Percentiles rank a stretch among this genome's conserved stretches.
Evolutionary conservation across 2,329 filamentous ascomycete genomes (phyloP).

Genomic region (Penicillium polonicum): DNA sequence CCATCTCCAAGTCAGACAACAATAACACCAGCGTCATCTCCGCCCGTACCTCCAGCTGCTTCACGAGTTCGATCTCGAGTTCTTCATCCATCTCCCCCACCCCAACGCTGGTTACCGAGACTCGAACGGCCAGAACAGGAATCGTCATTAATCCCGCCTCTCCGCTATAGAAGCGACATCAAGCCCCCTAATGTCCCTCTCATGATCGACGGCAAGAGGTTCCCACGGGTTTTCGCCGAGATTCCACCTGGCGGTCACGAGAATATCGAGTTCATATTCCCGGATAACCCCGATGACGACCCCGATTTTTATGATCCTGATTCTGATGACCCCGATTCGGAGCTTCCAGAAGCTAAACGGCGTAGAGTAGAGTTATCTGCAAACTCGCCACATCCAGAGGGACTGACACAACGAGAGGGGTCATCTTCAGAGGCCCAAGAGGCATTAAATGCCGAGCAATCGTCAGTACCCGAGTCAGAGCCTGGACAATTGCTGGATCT

Average conservation of each 20-base stretch:
- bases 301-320: neutral
- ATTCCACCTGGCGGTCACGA: neutral
- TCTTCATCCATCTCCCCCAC: neutral
- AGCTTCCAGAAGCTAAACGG: neutral
- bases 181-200: fast-evolving
- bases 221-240: neutral
- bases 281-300: neutral
- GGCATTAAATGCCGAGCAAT: neutral
- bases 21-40: neutral
- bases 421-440: neutral
- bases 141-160: neutral
- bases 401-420: neutral
- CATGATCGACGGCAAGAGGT: neutral
- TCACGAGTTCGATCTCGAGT: neutral
- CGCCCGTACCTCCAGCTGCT: neutral
- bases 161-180: neutral
- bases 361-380: neutral
- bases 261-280: neutral
- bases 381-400: neutral
- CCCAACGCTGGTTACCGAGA: neutral
- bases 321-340: no score
- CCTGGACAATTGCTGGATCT: neutral
- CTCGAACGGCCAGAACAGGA: neutral
- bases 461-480: neutral
- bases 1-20: neutral